Conservation (phyloP, 257 asterid species). For the Solanum pinnatisectum region DNA sequence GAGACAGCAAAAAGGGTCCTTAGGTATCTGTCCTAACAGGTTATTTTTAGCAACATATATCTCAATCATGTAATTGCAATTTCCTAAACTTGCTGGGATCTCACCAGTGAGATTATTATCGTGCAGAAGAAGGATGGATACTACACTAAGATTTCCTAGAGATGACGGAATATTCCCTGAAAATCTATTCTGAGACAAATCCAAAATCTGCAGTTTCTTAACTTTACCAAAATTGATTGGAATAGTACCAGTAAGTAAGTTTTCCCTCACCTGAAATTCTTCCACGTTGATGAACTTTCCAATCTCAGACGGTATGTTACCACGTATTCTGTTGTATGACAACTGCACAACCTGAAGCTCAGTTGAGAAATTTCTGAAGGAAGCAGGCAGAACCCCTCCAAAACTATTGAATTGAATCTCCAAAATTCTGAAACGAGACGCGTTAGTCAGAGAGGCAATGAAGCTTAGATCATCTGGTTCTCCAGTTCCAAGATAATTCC, state of each 20-base stretch:
- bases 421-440: background rate
- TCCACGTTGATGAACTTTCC: constrained; percentile 5
- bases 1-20: constrained; percentile 5
- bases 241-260: constrained; percentile 12
- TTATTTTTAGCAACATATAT: constrained; percentile 5
- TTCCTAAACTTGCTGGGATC: constrained; percentile 8
- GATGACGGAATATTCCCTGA: constrained; percentile 7
- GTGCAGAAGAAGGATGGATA: background rate
- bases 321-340: constrained; percentile 3
- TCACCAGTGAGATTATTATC: constrained; percentile 2
- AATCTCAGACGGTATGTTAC: constrained; percentile 8
- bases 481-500: constrained; percentile 9
- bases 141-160: constrained; percentile 11
- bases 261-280: background rate
- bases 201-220: background rate
- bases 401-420: constrained; percentile 4
- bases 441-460: constrained; percentile 4
- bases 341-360: background rate
- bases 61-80: background rate
- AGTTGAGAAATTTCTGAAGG: constrained; percentile 4
- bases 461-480: constrained; percentile 5
- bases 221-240: constrained; percentile 7
- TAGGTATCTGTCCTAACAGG: constrained; percentile 3
- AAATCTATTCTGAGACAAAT: constrained; percentile 8
- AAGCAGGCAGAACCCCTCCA: constrained; percentile 4